Conservation (phyloP, 2,329 filamentous ascomycete genomes). For the Xylaria sp. region DNA sequence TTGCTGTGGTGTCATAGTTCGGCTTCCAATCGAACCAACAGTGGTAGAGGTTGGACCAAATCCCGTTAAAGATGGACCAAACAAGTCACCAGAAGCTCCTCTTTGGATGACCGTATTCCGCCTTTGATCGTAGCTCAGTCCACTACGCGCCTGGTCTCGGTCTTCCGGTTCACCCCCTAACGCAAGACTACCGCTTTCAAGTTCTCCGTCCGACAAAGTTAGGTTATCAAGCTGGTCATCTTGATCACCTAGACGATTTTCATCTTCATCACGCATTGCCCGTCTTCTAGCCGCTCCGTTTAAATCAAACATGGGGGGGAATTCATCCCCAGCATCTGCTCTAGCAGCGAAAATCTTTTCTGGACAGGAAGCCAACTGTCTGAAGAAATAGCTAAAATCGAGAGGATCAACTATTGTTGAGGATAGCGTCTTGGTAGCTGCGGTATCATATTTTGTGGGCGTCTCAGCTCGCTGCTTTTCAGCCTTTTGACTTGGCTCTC, state of each 20-base stretch:
- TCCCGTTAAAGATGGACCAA: constrained; percentile 64
- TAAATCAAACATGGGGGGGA: constrained; percentile 84
- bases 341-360: constrained; percentile 55
- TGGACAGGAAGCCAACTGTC: constrained; percentile 42
- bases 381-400: constrained; percentile 46
- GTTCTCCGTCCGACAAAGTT: constrained; percentile 74
- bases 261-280: constrained; percentile 79
- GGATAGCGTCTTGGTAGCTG: constrained; percentile 19
- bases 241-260: constrained; percentile 61
- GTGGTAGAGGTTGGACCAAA: constrained; percentile 63
- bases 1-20: constrained; percentile 84
- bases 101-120: constrained; percentile 79
- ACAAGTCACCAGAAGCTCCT: constrained; percentile 63
- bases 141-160: constrained; percentile 66
- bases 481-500: constrained; percentile 45
- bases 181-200: constrained; percentile 85
- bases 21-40: constrained; percentile 70
- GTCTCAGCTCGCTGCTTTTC: constrained; percentile 46
- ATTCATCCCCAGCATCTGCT: constrained; percentile 49
- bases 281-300: constrained; percentile 85
- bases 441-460: constrained; percentile 22
- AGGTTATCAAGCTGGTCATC: constrained; percentile 59
- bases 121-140: constrained; percentile 65
- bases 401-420: constrained; percentile 32
- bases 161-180: constrained; percentile 95